Evolutionary conservation across 192 early-diverging fungal species (phyloP), one percentile per base, ranked within the genome.

Genomic region (Chytriomyces sp.): DNA sequence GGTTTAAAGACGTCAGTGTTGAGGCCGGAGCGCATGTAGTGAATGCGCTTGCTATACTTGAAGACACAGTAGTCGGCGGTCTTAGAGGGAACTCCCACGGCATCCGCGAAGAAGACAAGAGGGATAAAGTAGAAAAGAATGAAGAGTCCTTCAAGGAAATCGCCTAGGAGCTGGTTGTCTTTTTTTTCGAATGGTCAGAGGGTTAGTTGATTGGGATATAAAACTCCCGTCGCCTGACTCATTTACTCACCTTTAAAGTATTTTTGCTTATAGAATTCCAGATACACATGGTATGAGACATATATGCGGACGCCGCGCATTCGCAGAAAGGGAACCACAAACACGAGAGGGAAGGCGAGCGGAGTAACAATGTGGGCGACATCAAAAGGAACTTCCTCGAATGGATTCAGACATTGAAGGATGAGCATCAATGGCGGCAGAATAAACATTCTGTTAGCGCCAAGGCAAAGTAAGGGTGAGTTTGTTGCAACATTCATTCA

Each of bases 251-350:
- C n/a, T n/a, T 70, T 75, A 32, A 82, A 76, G 74, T 85, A 85
- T 8, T 69, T 70, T 58, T 75, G 19, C 49, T 76, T 75, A 74
- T 85, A 85, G 72, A 80, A 80, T 58, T 84, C 76, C 38, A 85
- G 73, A 55, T 70, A 75, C 28, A 83, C 81, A 72, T 85, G 84
- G 73, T 85, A 85, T 10, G 81, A 82, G 38, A 85, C 80, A 76
- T 85, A 85, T 54, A 85, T 69, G 41, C 75, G 79, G 69, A 80
- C 67, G 6, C 69, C 69, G 30, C 69, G 69, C 54, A 71, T 10
- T 37, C 69, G 54, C 65, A 85, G 75, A 25, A 85, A 61, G 2
- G 81, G 81, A 2, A 78, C 49, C 8, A 84, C 10, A 17, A 71
- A 68, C 14, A 81, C 40, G 39, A 85, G 82, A 0, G 84, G 40